phyloP scores from a whole-genome alignment of 768 basidiomycete genomes.

The Nevesoporus exiguus region DNA sequence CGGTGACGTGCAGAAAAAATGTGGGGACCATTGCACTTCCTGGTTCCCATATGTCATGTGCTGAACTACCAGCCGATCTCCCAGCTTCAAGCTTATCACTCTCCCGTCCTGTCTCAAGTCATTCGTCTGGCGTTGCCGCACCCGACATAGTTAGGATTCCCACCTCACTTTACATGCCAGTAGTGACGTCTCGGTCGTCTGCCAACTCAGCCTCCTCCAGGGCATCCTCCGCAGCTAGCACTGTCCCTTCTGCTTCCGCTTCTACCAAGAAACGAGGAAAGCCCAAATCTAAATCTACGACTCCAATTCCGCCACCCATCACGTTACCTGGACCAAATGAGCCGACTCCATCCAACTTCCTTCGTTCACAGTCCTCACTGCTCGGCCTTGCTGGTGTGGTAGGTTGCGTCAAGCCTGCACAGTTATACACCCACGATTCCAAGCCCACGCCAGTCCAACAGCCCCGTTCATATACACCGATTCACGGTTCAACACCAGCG shows the following conservation, averaged over 20 bases:
- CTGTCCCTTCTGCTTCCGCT: background rate
- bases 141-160: constrained; percentile 18
- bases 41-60: constrained; percentile 81
- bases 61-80: constrained; percentile 82
- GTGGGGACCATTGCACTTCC: constrained; percentile 98
- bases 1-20: constrained; percentile 40
- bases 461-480: constrained; percentile 32
- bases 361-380: constrained; percentile 70
- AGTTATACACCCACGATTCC: constrained; percentile 10
- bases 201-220: constrained; percentile 8
- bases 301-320: constrained; percentile 56
- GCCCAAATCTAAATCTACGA: constrained; percentile 36
- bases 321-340: constrained; percentile 57
- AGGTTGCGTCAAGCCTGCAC: constrained; percentile 57
- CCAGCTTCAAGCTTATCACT: constrained; percentile 57
- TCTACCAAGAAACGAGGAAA: constrained; percentile 34
- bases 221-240: constrained; percentile 8
- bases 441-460: constrained; percentile 30
- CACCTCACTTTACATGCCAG: background rate
- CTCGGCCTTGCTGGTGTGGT: constrained; percentile 72
- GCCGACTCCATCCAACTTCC: constrained; percentile 62
- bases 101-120: constrained; percentile 10
- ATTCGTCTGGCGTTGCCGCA: constrained; percentile 37
- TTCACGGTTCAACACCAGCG: constrained; percentile 49
- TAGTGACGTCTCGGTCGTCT: constrained; percentile 11